Evolutionary conservation across 345 rosid genomes (phyloP).

Genomic region (Angophora floribunda): DNA sequence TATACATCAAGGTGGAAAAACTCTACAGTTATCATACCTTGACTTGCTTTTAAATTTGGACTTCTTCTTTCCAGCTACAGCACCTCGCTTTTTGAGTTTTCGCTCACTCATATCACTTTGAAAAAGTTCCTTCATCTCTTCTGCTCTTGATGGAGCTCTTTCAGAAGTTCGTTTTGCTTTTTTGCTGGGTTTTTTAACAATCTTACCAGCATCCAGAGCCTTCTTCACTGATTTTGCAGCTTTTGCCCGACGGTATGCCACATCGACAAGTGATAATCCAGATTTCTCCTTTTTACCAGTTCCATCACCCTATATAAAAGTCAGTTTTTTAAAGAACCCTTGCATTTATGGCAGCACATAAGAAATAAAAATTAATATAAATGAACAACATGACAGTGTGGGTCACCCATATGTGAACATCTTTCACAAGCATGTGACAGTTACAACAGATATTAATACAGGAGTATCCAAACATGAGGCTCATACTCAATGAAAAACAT

Average conservation of each 20-base stretch:
- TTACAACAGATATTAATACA: not conserved
- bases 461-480: not conserved
- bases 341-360: not conserved
- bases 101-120: conserved; percentile 74
- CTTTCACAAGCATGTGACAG: not conserved
- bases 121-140: conserved; percentile 80
- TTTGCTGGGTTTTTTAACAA: conserved; percentile 30
- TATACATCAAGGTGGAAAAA: not conserved
- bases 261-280: conserved; percentile 59
- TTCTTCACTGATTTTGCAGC: conserved; percentile 73
- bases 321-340: not conserved
- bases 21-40: conserved; percentile 32
- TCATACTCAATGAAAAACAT: not conserved
- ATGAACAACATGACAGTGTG: not conserved
- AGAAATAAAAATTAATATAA: not conserved
- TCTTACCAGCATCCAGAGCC: conserved; percentile 65
- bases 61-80: conserved; percentile 33
- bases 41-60: conserved; percentile 89
- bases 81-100: conserved; percentile 40
- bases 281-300: conserved; percentile 49
- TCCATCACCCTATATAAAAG: conserved; percentile 25
- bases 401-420: not conserved
- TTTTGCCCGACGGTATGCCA: conserved; percentile 84
- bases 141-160: conserved; percentile 48
- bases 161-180: conserved; percentile 31